Evolutionary conservation across 495 filamentous ascomycete genomes (phyloP), one percentile per base, ranked within the genome.

Genomic region (Sordaria brevicollis): DNA sequence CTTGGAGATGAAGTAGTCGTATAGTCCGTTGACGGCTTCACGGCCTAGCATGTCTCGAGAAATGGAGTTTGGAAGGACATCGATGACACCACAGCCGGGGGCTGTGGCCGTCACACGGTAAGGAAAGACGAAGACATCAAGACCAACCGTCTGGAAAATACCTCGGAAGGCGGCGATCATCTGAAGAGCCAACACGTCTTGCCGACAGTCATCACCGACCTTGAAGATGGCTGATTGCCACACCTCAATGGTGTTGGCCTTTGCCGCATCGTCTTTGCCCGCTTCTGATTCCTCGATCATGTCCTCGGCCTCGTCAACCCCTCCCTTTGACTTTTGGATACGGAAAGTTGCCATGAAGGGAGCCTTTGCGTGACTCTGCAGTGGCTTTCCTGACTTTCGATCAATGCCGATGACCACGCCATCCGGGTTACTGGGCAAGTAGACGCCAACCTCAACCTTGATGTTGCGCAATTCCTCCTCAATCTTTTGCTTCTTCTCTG

Each of bases 201-300:
- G 96, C 49, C 96, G 90, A 77, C 96, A 98, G 77, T 99, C 96
- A 76, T 99, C 96, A 21, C 96, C 96, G 68, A 99, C 96, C 79
- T 99, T 99, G 88, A 99, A 99, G 77, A 99, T 99, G 17, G 96
- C 96, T 3, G 94, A 96, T 79, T 98, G 95, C 96, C 95, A 97
- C 15, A 96, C 90, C 79, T 98, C 96, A 68, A 93, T 89, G 0
- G 91, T 91, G 69, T 86, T 81, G 5, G 82, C 81, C 10, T 71
- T 75, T 15, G 70, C 70, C 19, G 73, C 70, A 2, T 69, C 74
- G 33, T 76, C 78, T 69, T 80, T 80, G 71, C 70, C 72, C 49
- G 81, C 72, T 73, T 72, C 75, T 38, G 74, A 68, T 13, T 81
- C 79, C 70, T 80, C 77, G 2, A 79, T 74, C 70, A 81, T 73